phyloP scores from a whole-genome alignment of 2,329 filamentous ascomycete genomes.

The Trichophyton simii region DNA sequence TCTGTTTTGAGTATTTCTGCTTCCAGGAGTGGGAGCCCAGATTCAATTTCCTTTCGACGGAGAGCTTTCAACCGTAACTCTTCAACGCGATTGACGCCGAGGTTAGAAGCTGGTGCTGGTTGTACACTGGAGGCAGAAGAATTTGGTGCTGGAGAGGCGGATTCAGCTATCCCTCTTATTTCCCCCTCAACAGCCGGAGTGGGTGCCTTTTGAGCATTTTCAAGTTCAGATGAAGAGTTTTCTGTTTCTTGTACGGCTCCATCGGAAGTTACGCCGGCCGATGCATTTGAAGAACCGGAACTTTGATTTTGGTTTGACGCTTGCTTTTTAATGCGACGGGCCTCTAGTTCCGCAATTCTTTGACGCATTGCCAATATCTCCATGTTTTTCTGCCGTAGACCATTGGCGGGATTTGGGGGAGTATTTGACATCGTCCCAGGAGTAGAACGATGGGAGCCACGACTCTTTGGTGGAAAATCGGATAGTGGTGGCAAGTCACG shows the following conservation, averaged over 20 bases:
- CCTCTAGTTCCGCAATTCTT: constrained; percentile 39
- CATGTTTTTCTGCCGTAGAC: constrained; percentile 37
- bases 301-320: constrained; percentile 27
- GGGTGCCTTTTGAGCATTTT: background rate
- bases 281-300: constrained; percentile 18
- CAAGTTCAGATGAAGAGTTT: background rate
- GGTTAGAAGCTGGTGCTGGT: constrained; percentile 11
- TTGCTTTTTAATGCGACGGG: constrained; percentile 32
- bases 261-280: background rate
- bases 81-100: constrained; percentile 19
- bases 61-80: constrained; percentile 27
- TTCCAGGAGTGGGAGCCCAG: constrained; percentile 35
- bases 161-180: background rate
- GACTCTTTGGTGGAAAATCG: constrained; percentile 36
- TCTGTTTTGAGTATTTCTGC: constrained; percentile 32
- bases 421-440: constrained; percentile 23
- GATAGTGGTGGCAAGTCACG: constrained; percentile 25
- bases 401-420: constrained; percentile 31
- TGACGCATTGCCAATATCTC: constrained; percentile 37
- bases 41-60: constrained; percentile 38
- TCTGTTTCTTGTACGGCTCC: background rate
- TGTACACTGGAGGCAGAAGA: background rate
- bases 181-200: background rate
- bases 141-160: background rate
- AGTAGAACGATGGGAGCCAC: constrained; percentile 30